Conservation (phyloP, 257 asterid genomes). For the Parsonsia alboflavescens region DNA sequence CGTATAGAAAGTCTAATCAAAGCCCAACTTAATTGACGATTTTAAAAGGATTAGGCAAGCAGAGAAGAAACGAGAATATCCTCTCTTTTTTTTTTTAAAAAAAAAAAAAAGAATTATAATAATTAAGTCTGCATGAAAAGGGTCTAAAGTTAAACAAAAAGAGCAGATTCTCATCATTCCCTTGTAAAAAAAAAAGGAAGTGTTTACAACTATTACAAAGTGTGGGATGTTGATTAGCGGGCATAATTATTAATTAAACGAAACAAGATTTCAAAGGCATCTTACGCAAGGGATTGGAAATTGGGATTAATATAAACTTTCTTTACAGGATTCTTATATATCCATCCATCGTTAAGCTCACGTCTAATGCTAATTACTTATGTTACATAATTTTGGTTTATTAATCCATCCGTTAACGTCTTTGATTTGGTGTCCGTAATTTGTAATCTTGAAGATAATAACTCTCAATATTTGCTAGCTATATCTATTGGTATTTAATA, state of each 20-base stretch:
- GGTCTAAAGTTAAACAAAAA: neutral
- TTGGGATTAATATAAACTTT: neutral
- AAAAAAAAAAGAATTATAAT: neutral
- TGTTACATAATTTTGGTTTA: neutral
- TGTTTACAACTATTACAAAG: neutral
- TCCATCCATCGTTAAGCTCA: neutral
- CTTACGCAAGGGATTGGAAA: neutral
- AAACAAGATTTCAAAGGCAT: neutral
- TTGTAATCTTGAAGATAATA: neutral
- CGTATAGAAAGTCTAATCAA: neutral
- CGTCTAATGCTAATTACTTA: neutral
- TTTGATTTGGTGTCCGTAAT: neutral
- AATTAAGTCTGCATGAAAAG: neutral
- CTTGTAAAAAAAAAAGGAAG: neutral
- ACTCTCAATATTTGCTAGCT: neutral
- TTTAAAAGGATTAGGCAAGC: neutral
- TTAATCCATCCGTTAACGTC: neutral
- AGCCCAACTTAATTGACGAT: conserved; percentile 10
- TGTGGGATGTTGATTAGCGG: neutral
- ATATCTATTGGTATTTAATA: too few relatives aligned
- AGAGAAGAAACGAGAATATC: neutral
- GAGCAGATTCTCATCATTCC: neutral
- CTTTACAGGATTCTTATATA: conserved; percentile 1
- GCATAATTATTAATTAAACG: neutral
- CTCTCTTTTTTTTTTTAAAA: too few relatives aligned